Evolutionary conservation across 139 green algal genomes (phyloP).

Genomic region (Chlamydomonas eustigma): DNA sequence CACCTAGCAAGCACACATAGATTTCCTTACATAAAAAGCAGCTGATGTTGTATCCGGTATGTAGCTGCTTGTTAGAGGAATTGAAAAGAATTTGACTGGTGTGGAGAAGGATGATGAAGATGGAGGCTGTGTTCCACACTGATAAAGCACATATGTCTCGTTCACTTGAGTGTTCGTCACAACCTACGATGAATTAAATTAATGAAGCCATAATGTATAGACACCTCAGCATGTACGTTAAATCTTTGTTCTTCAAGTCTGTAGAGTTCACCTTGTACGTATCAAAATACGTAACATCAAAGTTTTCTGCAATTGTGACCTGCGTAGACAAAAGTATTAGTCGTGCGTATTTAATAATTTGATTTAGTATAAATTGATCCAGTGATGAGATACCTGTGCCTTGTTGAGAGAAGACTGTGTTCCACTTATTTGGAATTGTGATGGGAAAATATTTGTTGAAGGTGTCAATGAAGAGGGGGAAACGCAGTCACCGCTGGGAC

Average conservation of each 20-base stretch:
- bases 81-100: slow-evolving; percentile 37
- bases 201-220: too few species aligned
- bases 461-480: background rate
- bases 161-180: slow-evolving; percentile 44
- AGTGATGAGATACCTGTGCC: background rate
- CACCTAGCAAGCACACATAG: too few species aligned
- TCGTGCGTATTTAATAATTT: too few species aligned
- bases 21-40: slow-evolving; percentile 62
- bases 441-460: background rate
- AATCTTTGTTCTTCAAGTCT: too few species aligned
- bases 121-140: slow-evolving; percentile 56
- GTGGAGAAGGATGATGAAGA: slow-evolving; percentile 24
- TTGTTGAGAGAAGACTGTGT: background rate
- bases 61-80: slow-evolving; percentile 58
- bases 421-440: background rate
- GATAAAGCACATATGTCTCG: slow-evolving; percentile 79
- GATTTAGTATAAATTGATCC: too few species aligned
- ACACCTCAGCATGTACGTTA: too few species aligned
- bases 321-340: too few species aligned
- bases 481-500: background rate
- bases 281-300: slow-evolving; percentile 56
- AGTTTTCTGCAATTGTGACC: slow-evolving; percentile 54
- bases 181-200: too few species aligned
- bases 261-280: slow-evolving; percentile 63
- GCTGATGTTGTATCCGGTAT: slow-evolving; percentile 55